Base-by-base conservation (phyloP, 805 yeast species). In the Yarrowia bubula region DNA sequence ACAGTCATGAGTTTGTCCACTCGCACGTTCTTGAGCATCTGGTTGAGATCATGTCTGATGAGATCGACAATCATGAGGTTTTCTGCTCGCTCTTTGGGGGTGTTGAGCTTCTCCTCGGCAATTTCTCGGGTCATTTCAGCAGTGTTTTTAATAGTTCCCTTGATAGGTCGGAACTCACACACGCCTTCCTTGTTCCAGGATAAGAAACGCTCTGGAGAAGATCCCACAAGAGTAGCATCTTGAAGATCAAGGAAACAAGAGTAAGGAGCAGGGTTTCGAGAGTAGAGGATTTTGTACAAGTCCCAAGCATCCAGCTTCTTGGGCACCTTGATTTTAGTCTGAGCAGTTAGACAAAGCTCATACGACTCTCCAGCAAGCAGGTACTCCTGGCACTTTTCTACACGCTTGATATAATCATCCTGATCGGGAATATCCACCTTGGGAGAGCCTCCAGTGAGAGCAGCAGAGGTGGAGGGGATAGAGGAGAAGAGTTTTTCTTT, bases 51-150 rank as follows among this genome's bases (percentile, higher is more conserved):
- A 75, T 96, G 97, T 65, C 99, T 83, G 53, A 95, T 96, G 66
- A 95, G 77, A 75, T 95, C 99, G 8, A 95, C 96, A 77, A 95
- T 95, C 99, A 95, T 95, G 66, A 95, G 78, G 69, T 95, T 95
- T 73, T 95, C 99, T 0, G 97, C 99, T 73, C 88, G 84, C 75
- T 95, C 99, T 74, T 95, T 95, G 3, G 96, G 95, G 1, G 96
- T 87, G 62, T 86, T 83, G 51, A 93, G 76, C 18, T 91, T 82
- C 42, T 75, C 74, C 3, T 84, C 78, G 0, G 97, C 98, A 38
- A 77, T 77, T 38, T 79, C 87, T 9, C 79, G 70, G 7, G 83
- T 80, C 77, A 88, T 80, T 0, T 76, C 82, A 0, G 80, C 77
- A 0, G 83, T 76, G 70, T 90, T 91, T 69, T 81, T 84, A 1